Evolutionary conservation across 176 grass and related monocot species (phyloP), one percentile per base, ranked within the genome.

Genomic region (Aegilops speltoides): DNA sequence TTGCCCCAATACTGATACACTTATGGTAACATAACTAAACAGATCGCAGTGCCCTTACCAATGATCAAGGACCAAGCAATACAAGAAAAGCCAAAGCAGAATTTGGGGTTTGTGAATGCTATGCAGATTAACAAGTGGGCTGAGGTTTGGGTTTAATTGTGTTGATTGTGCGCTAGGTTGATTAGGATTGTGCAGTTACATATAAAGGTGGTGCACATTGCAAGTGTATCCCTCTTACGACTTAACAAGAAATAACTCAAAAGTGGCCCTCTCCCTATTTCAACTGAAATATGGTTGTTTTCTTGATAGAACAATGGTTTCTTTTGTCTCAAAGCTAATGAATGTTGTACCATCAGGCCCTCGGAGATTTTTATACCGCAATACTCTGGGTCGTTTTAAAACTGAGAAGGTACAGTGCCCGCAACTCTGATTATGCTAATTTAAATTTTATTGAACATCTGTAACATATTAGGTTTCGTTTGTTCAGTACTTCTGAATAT

Each of bases 381-480:
- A 93, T 80, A 96, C 94, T 11, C 77, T 98, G 43, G 97, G 97
- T 22, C 94, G 92, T 89, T 93, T 98, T 33, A 92, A 94, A 81
- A 96, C 84, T 77, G 97, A 98, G 85, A 94, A 98, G 93, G 97
- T 98, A 88, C 59, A n/a, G 6, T 67, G 23, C 28, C 17, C 50
- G 68, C 61, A 84, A 83, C 70, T 86, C 25, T 14, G 43, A 25
- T 69, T 66, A 68, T 75, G 22, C n/a, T 65, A 40, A 33, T 24
- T 31, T 76, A 41, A 45, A 38, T 79, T 54, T 73, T 29, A 56
- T 73, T 26, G 26, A 31, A 28, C 50, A 82, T 83, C 25, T 80
- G 9, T 72, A 72, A 73, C 60, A 71, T 75, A 32, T 50, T 81
- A 76, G n/a, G 69, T 64, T n/a, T 19, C 67, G 17, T 41, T 15